Conservation (phyloP, 768 basidiomycete species). For the Hirschioporus abietinus region DNA sequence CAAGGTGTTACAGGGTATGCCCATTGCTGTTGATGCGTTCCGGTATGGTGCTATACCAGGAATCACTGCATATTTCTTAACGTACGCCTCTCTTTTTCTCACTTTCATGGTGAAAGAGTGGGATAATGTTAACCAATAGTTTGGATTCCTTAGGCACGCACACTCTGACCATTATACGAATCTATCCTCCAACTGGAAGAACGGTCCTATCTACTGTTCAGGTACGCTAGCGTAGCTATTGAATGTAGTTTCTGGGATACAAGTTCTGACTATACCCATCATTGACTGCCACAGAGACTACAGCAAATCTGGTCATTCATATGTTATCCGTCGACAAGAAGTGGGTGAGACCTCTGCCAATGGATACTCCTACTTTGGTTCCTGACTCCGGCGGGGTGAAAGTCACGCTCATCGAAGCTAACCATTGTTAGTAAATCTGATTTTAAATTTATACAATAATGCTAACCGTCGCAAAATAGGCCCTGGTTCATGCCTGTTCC, state of each 20-base stretch:
- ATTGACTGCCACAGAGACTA: conserved; percentile 45
- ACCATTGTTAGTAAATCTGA: conserved; percentile 65
- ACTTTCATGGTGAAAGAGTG: background rate
- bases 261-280: conserved; percentile 5
- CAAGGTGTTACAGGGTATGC: conserved; percentile 94
- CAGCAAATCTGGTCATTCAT: conserved; percentile 86
- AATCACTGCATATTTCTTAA: conserved; percentile 86
- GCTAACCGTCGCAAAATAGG: conserved; percentile 21
- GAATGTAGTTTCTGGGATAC: background rate
- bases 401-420: conserved; percentile 95
- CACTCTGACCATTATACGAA: conserved; percentile 98
- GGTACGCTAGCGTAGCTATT: conserved; percentile 21
- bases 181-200: conserved; percentile 80
- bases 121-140: conserved; percentile 11
- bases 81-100: conserved; percentile 43
- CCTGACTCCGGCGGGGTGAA: conserved; percentile 80
- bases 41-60: conserved; percentile 88
- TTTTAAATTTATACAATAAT: background rate
- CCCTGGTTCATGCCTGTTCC: conserved; percentile 90
- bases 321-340: conserved; percentile 85
- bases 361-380: conserved; percentile 68
- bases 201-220: conserved; percentile 95
- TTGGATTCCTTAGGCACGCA: conserved; percentile 60
- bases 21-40: conserved; percentile 97
- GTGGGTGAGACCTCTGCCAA: conserved; percentile 86